A percentile compares a stretch with the other conserved stretches of the same genome.
These are phyloP conservation scores for Arbutus unedo DNA, from an alignment of 148 eudicot genomes.

Conservation along the genomic window DNA sequence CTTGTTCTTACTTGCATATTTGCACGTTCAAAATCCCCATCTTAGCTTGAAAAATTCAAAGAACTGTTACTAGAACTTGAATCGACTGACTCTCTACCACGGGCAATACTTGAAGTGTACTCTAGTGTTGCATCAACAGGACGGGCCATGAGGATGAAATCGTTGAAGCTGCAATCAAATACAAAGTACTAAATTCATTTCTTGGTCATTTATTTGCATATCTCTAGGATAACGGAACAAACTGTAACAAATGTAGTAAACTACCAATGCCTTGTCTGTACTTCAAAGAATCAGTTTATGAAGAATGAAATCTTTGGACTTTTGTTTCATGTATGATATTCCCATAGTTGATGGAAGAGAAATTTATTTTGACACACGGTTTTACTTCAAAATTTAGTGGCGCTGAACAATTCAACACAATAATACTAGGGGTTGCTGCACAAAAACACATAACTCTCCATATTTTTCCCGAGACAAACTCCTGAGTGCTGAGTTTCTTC, in stretches of 20 bases:
- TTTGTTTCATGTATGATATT: not conserved
- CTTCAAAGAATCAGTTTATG: not conserved
- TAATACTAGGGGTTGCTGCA: not conserved
- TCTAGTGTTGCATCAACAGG: conserved; percentile 50
- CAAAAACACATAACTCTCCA: not conserved
- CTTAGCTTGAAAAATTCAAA: conserved; percentile 31
- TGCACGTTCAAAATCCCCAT: conserved; percentile 58
- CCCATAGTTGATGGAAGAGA: not conserved
- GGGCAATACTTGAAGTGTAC: conserved; percentile 34
- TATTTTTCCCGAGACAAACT: not conserved
- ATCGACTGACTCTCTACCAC: conserved; percentile 51
- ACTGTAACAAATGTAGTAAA: not conserved
- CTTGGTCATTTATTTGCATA: not conserved
- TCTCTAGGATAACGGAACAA: conserved; percentile 4
- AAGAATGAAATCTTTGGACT: not conserved
- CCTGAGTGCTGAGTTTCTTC: not conserved
- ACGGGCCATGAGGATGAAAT: conserved; percentile 33
- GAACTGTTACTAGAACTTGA: conserved; percentile 19
- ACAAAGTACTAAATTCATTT: conserved; percentile 6
- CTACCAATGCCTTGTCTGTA: not conserved
- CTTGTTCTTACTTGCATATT: conserved; percentile 67
- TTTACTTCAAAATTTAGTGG: too few relatives aligned
- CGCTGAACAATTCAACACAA: not conserved
- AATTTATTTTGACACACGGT: too few relatives aligned
- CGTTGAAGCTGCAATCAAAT: conserved; percentile 42